Conservation (phyloP, 1,139 yeast species). For the Zhuliangozyma blackwelliae region DNA sequence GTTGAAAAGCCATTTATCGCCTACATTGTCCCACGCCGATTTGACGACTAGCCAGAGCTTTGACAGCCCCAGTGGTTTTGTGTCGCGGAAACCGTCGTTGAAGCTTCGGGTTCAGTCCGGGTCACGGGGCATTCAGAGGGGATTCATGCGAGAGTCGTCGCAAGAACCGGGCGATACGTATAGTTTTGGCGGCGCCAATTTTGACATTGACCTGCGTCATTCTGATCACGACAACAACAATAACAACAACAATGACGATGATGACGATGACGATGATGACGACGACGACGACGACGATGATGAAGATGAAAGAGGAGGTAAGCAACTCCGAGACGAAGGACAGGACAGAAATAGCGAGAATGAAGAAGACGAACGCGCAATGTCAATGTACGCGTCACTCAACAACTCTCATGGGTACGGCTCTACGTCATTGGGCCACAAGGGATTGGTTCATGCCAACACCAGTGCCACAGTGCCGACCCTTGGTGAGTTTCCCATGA, state of each 20-base stretch:
- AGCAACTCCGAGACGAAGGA: too few relatives aligned
- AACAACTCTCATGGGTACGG: constrained; percentile 23
- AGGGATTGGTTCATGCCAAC: constrained; percentile 21
- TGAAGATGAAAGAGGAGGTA: constrained; percentile 11
- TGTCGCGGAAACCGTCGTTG: constrained; percentile 15
- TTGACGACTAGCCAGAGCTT: constrained; percentile 13
- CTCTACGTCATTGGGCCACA: constrained; percentile 9
- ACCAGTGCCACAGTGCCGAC: constrained; percentile 36
- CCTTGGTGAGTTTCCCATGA: constrained; percentile 42
- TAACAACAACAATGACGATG: constrained; percentile 3
- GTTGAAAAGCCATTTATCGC: constrained; percentile 14
- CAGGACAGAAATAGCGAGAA: constrained; percentile 16
- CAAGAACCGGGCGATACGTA: constrained; percentile 9
- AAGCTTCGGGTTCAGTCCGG: constrained; percentile 16
- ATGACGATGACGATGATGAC: constrained; percentile 9
- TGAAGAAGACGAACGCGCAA: constrained; percentile 52
- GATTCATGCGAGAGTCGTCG: constrained; percentile 7
- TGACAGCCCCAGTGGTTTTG: constrained; percentile 16
- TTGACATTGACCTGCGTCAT: neutral
- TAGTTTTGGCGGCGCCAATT: constrained; percentile 1
- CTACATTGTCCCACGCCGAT: constrained; percentile 6
- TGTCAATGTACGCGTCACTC: constrained; percentile 45
- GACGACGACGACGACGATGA: constrained; percentile 8
- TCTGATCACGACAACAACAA: constrained; percentile 1
- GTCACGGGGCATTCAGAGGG: constrained; percentile 10